A percentile compares a stretch with the other conserved stretches of the same genome.
These are phyloP conservation scores for Fraxinus americana DNA, from an alignment of 257 asterid species.

Conservation along the genomic window DNA sequence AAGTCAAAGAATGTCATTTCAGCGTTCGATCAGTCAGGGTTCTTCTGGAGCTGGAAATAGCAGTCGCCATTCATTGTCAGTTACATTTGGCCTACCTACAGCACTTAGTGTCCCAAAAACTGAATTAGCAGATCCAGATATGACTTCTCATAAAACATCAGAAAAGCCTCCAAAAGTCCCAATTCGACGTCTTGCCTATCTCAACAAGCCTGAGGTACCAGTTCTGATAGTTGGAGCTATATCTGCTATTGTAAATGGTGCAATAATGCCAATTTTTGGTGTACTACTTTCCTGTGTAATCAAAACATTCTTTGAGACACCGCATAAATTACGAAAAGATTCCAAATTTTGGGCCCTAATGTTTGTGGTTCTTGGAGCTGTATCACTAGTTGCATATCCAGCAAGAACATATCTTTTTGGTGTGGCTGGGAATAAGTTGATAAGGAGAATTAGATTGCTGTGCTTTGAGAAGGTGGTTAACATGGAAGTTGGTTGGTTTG, in stretches of 20 bases:
- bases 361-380: slow-evolving; percentile 45
- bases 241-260: slow-evolving; percentile 55
- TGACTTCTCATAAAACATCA: slow-evolving; percentile 14
- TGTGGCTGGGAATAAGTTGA: slow-evolving; percentile 61
- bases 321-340: slow-evolving; percentile 49
- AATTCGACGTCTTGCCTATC: slow-evolving; percentile 54
- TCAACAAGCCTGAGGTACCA: slow-evolving; percentile 65
- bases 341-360: slow-evolving; percentile 63
- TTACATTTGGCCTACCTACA: slow-evolving; percentile 54
- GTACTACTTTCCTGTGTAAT: slow-evolving; percentile 54
- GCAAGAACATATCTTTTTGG: slow-evolving; percentile 57
- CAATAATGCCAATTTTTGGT: slow-evolving; percentile 59
- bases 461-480: slow-evolving; percentile 61
- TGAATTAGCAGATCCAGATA: slow-evolving; percentile 18
- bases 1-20: slow-evolving; percentile 51
- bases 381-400: slow-evolving; percentile 46
- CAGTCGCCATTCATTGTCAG: slow-evolving; percentile 54
- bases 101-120: slow-evolving; percentile 29
- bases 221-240: slow-evolving; percentile 47
- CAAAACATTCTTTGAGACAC: slow-evolving; percentile 49
- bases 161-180: slow-evolving; percentile 45
- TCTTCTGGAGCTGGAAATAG: slow-evolving; percentile 70
- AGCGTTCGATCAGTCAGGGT: slow-evolving; percentile 65
- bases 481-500: slow-evolving; percentile 76
- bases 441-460: slow-evolving; percentile 54